Conservation (phyloP, 2,329 filamentous ascomycete genomes). For the Phialocephala sp. region DNA sequence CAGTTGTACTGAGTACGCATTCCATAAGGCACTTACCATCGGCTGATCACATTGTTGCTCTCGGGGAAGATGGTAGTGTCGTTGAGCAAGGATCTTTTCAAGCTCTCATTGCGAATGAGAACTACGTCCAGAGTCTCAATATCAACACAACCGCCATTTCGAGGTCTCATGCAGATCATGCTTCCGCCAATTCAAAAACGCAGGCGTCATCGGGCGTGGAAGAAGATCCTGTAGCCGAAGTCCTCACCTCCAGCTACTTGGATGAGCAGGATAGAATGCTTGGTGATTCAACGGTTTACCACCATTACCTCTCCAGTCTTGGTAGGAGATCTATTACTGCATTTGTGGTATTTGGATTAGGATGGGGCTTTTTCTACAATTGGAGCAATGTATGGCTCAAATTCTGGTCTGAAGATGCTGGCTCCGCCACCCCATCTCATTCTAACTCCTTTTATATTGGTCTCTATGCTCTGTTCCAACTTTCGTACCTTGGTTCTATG, state of each 20-base stretch:
- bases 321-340: conserved; percentile 4
- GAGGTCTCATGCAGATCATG: not conserved
- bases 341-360: conserved; percentile 23
- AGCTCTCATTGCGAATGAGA: conserved; percentile 22
- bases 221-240: not conserved
- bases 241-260: conserved; percentile 1
- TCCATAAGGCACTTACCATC: conserved; percentile 38
- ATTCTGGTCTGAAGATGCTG: conserved; percentile 38
- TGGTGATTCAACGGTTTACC: conserved; percentile 34
- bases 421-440: conserved; percentile 30
- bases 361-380: conserved; percentile 35
- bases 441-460: conserved; percentile 37
- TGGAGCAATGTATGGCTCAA: conserved; percentile 27
- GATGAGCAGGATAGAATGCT: conserved; percentile 10
- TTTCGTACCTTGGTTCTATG: conserved; percentile 35
- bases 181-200: not conserved
- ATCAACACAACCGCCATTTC: not conserved
- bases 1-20: conserved; percentile 46
- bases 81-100: conserved; percentile 47
- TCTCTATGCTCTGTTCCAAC: conserved; percentile 40
- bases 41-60: conserved; percentile 48
- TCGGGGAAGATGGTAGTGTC: conserved; percentile 44
- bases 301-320: conserved; percentile 27
- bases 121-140: conserved; percentile 41
- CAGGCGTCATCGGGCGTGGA: not conserved